phyloP scores from a whole-genome alignment of 2,329 filamentous ascomycete species.

The Penicillium sp. region DNA sequence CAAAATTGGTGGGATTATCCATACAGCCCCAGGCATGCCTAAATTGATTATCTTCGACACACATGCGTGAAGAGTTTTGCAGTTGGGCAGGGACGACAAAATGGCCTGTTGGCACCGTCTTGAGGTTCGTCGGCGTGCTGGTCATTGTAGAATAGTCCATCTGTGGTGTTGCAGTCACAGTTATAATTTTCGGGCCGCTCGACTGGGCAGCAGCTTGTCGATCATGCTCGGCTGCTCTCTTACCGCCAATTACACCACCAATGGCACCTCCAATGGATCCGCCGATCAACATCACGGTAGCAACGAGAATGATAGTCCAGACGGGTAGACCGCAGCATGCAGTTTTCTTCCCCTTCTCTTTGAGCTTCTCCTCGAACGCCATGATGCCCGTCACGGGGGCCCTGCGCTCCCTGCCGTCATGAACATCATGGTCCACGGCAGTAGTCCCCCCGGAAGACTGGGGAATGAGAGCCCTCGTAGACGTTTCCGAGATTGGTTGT shows the following conservation, averaged over 20 bases:
- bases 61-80: constrained; percentile 52
- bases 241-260: constrained; percentile 54
- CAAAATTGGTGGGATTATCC: constrained; percentile 33
- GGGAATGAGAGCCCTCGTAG: constrained; percentile 31
- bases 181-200: constrained; percentile 38
- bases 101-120: constrained; percentile 53
- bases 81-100: constrained; percentile 52
- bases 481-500: constrained; percentile 33
- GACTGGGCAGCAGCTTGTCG: constrained; percentile 23
- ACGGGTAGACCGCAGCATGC: constrained; percentile 55
- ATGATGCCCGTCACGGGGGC: constrained; percentile 39
- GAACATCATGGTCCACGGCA: constrained; percentile 14
- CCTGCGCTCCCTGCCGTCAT: constrained; percentile 19
- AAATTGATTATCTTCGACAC: constrained; percentile 49
- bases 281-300: constrained; percentile 50
- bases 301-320: constrained; percentile 51
- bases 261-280: constrained; percentile 56
- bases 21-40: constrained; percentile 55
- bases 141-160: constrained; percentile 55
- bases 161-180: constrained; percentile 51
- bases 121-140: constrained; percentile 45
- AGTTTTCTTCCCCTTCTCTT: constrained; percentile 45
- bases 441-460: constrained; percentile 13
- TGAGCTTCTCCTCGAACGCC: constrained; percentile 47
- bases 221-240: constrained; percentile 35